These are phyloP conservation scores for Ilyonectria sp. DNA, from an alignment of 2,329 filamentous ascomycete genomes.

Conservation along the genomic window DNA sequence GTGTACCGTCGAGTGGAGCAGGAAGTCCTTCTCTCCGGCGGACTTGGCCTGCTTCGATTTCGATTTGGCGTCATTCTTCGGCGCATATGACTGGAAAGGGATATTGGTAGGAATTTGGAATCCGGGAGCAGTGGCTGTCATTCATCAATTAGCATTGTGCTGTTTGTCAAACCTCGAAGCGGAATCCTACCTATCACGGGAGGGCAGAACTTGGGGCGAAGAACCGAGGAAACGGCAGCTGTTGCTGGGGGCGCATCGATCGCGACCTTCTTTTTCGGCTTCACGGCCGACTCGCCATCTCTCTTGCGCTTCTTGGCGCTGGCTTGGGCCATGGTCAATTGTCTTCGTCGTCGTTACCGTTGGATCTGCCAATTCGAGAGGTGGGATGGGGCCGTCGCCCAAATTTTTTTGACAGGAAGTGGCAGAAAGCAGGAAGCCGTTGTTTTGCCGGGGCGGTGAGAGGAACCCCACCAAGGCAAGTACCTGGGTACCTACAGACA, in stretches of 20 bases:
- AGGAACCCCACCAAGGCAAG: constrained; percentile 21
- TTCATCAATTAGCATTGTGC: constrained; percentile 42
- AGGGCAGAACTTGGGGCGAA: constrained; percentile 62
- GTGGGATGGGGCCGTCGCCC: constrained; percentile 46
- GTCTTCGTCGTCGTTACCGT: constrained; percentile 22
- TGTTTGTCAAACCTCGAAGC: constrained; percentile 3
- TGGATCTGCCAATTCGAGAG: constrained; percentile 31
- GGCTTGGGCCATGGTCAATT: constrained; percentile 55
- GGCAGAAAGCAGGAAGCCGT: constrained; percentile 46
- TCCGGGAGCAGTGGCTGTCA: constrained; percentile 54
- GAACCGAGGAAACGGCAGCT: constrained; percentile 63
- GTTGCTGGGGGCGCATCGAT: constrained; percentile 58
- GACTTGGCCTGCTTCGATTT: constrained; percentile 59
- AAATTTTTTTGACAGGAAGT: constrained; percentile 47
- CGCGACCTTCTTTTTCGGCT: constrained; percentile 68
- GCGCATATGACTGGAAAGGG: constrained; percentile 66
- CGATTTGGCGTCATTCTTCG: constrained; percentile 52
- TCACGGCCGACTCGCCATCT: constrained; percentile 57
- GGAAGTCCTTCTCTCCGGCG: constrained; percentile 62
- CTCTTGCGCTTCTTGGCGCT: constrained; percentile 70
- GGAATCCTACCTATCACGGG: constrained; percentile 66
- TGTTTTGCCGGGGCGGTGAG: constrained; percentile 49
- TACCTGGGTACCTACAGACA: constrained; percentile 9
- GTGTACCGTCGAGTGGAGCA: constrained; percentile 72
- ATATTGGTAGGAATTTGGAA: constrained; percentile 54